Conservation (phyloP, 164 flowering plant genomes). For the Annona cherimola region DNA sequence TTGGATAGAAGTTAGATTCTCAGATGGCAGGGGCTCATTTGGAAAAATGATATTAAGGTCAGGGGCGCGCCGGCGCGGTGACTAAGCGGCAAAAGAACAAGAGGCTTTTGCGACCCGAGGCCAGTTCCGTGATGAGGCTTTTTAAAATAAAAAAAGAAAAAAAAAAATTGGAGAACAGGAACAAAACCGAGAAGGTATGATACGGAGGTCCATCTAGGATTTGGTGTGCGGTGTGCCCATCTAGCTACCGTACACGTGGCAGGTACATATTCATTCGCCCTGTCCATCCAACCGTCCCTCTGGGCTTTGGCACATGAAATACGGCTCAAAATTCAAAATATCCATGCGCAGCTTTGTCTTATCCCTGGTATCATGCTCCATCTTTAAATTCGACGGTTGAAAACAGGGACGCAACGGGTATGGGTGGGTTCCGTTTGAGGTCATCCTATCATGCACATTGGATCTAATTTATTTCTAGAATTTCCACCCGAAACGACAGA, state of each 20-base stretch:
- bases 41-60: too few relatives aligned
- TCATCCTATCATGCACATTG: background rate
- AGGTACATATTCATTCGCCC: background rate
- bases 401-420: too few relatives aligned
- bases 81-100: too few relatives aligned
- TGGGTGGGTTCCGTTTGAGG: background rate
- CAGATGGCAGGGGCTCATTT: too few relatives aligned
- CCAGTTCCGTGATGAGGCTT: background rate
- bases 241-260: background rate
- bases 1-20: too few relatives aligned
- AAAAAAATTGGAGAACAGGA: background rate
- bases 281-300: background rate
- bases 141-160: too few relatives aligned
- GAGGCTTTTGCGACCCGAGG: background rate
- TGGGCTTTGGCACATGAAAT: background rate
- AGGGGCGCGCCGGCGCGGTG: too few relatives aligned
- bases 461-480: background rate
- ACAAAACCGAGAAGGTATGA: too few relatives aligned
- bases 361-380: too few relatives aligned
- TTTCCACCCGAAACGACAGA: background rate
- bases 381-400: background rate
- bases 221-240: background rate
- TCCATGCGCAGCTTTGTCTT: background rate
- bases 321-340: background rate
- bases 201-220: background rate